Base-by-base conservation (phyloP, 176 grass and related monocot species). In the Ananas comosus region DNA sequence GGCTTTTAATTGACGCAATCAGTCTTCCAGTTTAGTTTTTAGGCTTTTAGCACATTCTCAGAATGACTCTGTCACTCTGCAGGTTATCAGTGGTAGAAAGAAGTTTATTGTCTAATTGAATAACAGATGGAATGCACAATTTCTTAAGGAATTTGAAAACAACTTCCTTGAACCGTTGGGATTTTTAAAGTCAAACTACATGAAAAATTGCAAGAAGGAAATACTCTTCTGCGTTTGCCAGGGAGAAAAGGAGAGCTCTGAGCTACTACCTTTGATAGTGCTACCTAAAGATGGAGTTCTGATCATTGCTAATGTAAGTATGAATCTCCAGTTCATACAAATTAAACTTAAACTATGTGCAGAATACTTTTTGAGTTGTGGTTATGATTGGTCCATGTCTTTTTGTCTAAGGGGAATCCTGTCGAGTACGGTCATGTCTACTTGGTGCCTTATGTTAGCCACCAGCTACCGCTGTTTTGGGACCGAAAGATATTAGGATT, bases 401-500 rank as follows among this genome's bases (percentile, higher is more conserved):
- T 17, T 69, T 18, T 23, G 47, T 63, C 65, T 56, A 70, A 91
- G 82, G 72, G 21, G 61, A 68, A 88, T 82, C 88, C 88, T 74
- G 79, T 91, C 49, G 88, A 91, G 72, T 88, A 88, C 78, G 88
- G 88, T 29, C 85, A 91, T 59, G 72, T 82, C 27, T 82, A 87
- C 69, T 73, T 91, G 66, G 63, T 91, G 48, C 79, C 82, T 53
- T 75, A 72, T 65, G 33, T 48, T 51, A 70, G 66, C 16, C 65
- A 78, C 78, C 59, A 71, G 16, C 51, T 80, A 28, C 73, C 85
- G 68, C 75, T 63, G 29, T 71, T 74, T 48, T 61, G 74, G 79
- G 79, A 88, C 54, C 82, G 77, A 81, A 72, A 10, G 70, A 82
- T 80, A 53, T 79, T 91, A 78, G 73, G 14, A 51, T 50, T 88